Conservation (phyloP, 2,329 filamentous ascomycete genomes). For the Cordyceps tenuipes region DNA sequence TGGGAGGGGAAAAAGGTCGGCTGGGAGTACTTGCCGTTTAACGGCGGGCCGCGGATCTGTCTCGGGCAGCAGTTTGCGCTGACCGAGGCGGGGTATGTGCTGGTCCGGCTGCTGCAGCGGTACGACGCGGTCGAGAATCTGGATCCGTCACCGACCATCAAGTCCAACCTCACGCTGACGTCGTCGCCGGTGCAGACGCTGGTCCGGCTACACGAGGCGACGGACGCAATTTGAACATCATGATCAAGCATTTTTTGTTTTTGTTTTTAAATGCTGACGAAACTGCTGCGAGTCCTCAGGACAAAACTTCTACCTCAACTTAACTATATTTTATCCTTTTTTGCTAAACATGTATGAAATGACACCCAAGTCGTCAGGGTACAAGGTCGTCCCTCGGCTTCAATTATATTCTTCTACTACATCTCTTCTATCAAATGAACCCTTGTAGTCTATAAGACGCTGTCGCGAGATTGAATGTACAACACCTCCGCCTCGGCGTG, state of each 20-base stretch:
- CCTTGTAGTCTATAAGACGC: background rate
- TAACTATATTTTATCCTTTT: background rate
- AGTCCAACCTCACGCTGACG: background rate
- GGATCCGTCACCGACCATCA: background rate
- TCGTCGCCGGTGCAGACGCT: background rate
- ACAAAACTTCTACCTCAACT: too few species aligned
- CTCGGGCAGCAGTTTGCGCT: conserved; percentile 67
- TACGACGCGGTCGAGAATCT: conserved; percentile 1
- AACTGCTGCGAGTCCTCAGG: too few species aligned
- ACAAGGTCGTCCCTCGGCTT: background rate
- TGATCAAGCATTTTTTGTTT: background rate
- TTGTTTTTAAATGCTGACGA: too few species aligned
- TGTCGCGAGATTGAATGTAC: background rate
- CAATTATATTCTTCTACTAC: background rate
- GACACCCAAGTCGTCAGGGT: background rate
- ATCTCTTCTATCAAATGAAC: background rate
- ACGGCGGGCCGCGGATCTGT: conserved; percentile 42
- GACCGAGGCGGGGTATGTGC: conserved; percentile 60
- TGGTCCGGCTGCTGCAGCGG: conserved; percentile 58
- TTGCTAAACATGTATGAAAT: background rate
- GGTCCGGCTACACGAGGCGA: conserved; percentile 3
- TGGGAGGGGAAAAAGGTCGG: conserved; percentile 25
- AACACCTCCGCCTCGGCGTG: conserved; percentile 2
- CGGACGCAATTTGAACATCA: background rate
- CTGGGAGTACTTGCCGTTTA: conserved; percentile 30